Percentiles rank a stretch among this genome's conserved stretches.
Conservation (phyloP, 345 rosid genomes). For the Rhodomyrtus tomentosa region DNA sequence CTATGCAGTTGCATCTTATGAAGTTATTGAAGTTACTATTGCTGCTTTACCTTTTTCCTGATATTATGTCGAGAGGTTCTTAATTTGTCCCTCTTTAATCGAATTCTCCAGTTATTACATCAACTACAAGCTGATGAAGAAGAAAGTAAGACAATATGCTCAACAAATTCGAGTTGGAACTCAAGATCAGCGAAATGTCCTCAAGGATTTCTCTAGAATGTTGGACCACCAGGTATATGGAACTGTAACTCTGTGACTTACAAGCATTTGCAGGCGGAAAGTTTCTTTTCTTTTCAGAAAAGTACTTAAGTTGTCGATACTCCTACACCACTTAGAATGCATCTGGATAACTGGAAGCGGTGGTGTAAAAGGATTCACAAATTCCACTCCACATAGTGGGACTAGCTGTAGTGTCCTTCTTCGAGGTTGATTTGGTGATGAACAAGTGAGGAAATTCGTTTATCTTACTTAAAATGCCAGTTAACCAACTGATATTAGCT, state of each 20-base stretch:
- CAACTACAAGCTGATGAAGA: slow-evolving; percentile 93
- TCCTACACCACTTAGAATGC: not conserved
- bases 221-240: slow-evolving; percentile 69
- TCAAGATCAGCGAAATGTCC: slow-evolving; percentile 69
- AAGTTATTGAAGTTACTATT: not conserved
- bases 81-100: not conserved
- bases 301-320: not conserved
- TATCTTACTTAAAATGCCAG: not conserved
- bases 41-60: not conserved
- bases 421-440: not conserved
- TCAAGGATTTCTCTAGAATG: slow-evolving; percentile 97
- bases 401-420: not conserved
- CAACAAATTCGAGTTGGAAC: slow-evolving; percentile 70
- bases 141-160: slow-evolving; percentile 74
- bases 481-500: not conserved
- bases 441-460: not conserved
- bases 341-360: not conserved
- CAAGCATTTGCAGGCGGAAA: not conserved
- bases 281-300: not conserved
- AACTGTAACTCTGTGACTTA: not conserved
- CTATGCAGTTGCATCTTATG: not conserved
- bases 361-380: not conserved
- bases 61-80: not conserved
- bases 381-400: not conserved
- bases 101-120: slow-evolving; percentile 62